Evolutionary conservation across 2,329 filamentous ascomycete species (phyloP).

Genomic region (Lasiodiplodia citricola): DNA sequence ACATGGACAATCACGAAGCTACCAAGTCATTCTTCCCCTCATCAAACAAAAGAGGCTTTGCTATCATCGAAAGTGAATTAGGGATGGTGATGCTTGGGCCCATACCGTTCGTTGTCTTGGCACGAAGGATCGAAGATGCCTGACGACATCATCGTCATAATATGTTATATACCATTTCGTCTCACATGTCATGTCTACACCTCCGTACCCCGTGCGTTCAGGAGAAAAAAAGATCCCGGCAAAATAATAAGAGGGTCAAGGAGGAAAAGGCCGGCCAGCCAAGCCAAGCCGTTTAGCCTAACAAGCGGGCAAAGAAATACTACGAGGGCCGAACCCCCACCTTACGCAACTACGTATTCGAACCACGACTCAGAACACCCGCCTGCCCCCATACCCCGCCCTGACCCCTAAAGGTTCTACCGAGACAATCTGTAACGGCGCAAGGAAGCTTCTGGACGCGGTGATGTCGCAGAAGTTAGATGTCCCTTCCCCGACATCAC

Average conservation of each 20-base stretch:
- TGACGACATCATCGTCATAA: not conserved
- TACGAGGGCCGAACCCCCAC: not conserved
- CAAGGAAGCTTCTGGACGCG: not conserved
- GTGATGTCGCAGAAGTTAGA: not conserved
- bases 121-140: not conserved
- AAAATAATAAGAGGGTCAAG: not conserved
- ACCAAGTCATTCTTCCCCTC: not conserved
- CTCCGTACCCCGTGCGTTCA: not conserved
- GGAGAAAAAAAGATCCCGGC: not conserved
- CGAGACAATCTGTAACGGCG: conserved; percentile 10
- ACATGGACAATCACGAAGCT: not conserved
- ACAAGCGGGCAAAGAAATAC: not conserved
- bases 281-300: not conserved
- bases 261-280: not conserved
- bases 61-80: not conserved
- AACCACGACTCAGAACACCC: not conserved
- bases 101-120: not conserved
- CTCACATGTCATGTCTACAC: not conserved
- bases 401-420: not conserved
- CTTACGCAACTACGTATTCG: not conserved
- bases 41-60: not conserved
- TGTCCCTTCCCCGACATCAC: not conserved
- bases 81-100: not conserved
- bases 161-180: not conserved
- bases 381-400: not conserved